phyloP scores from a whole-genome alignment of 257 asterid species.

The Gardenia jasminoides region DNA sequence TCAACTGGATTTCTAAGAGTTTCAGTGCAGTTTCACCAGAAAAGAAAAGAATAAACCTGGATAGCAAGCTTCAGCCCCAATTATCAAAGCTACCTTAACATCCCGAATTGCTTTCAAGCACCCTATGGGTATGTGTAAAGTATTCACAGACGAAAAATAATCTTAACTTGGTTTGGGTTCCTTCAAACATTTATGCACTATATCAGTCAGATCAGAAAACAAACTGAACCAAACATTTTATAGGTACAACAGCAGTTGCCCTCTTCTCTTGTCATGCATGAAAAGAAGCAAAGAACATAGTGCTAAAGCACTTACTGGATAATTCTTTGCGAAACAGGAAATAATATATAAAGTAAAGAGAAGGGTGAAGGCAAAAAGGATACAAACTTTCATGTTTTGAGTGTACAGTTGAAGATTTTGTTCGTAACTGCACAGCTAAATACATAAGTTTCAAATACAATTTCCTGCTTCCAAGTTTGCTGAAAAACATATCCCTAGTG shows the following conservation, averaged over 20 bases:
- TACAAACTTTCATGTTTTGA: neutral
- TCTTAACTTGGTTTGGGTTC: neutral
- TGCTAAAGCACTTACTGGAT: neutral
- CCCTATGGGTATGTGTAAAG: neutral
- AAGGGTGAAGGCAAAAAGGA: neutral
- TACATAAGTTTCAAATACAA: neutral
- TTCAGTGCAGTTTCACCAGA: neutral
- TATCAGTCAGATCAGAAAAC: neutral
- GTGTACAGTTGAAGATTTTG: neutral
- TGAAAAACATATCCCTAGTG: neutral
- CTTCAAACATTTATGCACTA: neutral
- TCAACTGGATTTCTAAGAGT: neutral
- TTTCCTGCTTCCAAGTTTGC: neutral
- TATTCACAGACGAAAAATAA: neutral
- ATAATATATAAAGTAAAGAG: neutral
- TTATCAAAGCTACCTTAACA: neutral
- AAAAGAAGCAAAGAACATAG: neutral
- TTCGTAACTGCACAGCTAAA: neutral
- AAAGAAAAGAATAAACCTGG: neutral
- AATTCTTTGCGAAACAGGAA: neutral
- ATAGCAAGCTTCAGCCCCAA: neutral
- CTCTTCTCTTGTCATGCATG: neutral
- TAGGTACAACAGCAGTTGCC: neutral
- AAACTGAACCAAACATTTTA: neutral
- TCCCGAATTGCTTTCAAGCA: neutral